Conservation (phyloP, 768 basidiomycete genomes). For the Clavulina sp. region DNA sequence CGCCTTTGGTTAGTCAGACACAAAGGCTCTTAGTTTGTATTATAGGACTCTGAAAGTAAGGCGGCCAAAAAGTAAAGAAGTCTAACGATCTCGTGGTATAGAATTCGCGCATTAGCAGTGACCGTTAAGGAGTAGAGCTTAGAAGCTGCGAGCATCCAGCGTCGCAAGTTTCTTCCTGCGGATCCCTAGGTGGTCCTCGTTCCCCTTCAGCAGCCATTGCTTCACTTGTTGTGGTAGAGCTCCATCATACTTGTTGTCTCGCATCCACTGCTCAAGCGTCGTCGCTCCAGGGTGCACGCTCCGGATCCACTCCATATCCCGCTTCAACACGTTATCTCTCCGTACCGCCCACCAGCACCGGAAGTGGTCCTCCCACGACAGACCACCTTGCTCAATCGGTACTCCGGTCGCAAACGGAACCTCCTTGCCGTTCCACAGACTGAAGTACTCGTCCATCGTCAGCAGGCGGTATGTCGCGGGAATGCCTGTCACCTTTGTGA, state of each 20-base stretch:
- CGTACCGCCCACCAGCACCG: slow-evolving; percentile 28
- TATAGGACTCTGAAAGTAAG: too few species aligned
- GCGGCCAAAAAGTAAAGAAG: too few species aligned
- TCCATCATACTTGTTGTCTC: slow-evolving; percentile 20
- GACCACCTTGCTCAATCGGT: slow-evolving; percentile 15
- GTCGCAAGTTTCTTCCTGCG: too few species aligned
- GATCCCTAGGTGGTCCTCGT: too few species aligned
- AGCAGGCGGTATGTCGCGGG: slow-evolving; percentile 21
- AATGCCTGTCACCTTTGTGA: slow-evolving; percentile 24
- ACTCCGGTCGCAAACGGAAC: slow-evolving; percentile 17
- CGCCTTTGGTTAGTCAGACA: too few species aligned
- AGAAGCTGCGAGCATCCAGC: too few species aligned
- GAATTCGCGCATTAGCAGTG: too few species aligned
- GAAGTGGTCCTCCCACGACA: slow-evolving; percentile 22
- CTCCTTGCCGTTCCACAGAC: slow-evolving; percentile 17
- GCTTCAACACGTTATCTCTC: slow-evolving; percentile 27
- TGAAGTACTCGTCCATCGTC: slow-evolving; percentile 22
- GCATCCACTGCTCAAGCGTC: slow-evolving; percentile 28
- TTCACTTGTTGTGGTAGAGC: too few species aligned
- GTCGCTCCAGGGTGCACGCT: slow-evolving; percentile 21
- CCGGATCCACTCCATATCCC: slow-evolving; percentile 30
- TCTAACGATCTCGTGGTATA: too few species aligned
- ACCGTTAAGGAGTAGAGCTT: too few species aligned
- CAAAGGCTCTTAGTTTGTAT: too few species aligned
- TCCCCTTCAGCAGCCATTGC: too few species aligned